Evolutionary conservation across 768 basidiomycete genomes (phyloP), one percentile per base, ranked within the genome.

Genomic region (Termitomyces sp.): DNA sequence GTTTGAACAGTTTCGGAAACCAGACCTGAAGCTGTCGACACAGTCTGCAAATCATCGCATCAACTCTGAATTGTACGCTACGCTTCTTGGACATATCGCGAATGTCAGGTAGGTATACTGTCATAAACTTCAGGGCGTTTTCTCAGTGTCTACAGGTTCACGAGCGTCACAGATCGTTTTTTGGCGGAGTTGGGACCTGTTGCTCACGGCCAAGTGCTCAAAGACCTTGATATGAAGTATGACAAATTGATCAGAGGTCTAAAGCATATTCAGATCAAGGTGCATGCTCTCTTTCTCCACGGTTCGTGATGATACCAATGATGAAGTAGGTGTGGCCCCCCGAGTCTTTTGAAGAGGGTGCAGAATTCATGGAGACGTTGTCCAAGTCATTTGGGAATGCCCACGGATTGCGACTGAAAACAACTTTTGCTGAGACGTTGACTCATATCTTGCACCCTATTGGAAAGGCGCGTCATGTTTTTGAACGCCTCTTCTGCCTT

Each of bases 101-200:
- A 86, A 84, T 63, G 76, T 91, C 58, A 81, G 93, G 92, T 93
- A 61, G 33, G 86, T 70, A 3, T 29, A 41, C 6, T 16, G 52
- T 18, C 42, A 9, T 54, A 18, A 12, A 18, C 16, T 48, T 9
- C 47, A 52, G 26, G 49, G 22, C 26, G 58, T 53, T 1, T 58
- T 34, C 26, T 56, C 31, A 59, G 3, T 51, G 36, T 24, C 47
- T 41, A 7, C 56, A 92, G 94, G 53, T 98, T 98, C 64, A 78
- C 89, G 62, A 94, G 87, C 58, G 91, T 98, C n/a, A 93, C 92
- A 4, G 94, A 97, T 72, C 84, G 92, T 0, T 98, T 95, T 69
- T 72, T 94, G 51, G 79, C 80, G 1, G 94, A 95, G 64, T 76
- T 98, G 34, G 77, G 76, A 5, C 90, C 90, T 29, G 78, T 93